phyloP scores from a whole-genome alignment of 1,284 basidiomycete genomes.

The Pascua sp. region DNA sequence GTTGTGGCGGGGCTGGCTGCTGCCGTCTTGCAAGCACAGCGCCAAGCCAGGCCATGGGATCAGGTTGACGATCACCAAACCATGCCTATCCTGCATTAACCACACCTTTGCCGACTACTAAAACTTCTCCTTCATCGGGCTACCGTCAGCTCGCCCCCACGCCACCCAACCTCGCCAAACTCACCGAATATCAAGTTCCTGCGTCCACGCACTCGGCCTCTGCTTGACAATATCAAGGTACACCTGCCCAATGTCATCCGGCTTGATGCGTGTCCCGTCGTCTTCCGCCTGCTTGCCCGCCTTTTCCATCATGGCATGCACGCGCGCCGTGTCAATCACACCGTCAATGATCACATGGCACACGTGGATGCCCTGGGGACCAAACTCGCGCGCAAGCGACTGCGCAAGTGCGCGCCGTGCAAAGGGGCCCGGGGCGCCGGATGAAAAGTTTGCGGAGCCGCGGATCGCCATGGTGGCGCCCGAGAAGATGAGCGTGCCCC shows the following conservation, averaged over 20 bases:
- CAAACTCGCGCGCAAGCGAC: conserved; percentile 49
- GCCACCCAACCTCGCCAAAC: neutral
- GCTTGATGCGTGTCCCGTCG: conserved; percentile 12
- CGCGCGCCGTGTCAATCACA: conserved; percentile 35
- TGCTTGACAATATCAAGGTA: conserved; percentile 46
- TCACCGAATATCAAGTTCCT: conserved; percentile 37
- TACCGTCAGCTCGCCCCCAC: neutral
- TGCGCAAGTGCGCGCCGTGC: conserved; percentile 38
- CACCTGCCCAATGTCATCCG: conserved; percentile 22
- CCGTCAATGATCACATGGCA: conserved; percentile 50
- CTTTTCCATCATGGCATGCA: conserved; percentile 24
- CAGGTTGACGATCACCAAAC: no score
- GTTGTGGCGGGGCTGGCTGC: neutral
- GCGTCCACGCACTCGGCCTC: conserved; percentile 40
- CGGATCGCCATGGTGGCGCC: conserved; percentile 43
- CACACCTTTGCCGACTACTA: neutral
- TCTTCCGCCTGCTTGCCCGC: conserved; percentile 9
- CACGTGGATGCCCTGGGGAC: conserved; percentile 50
- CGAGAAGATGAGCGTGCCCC: conserved; percentile 43
- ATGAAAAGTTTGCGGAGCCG: conserved; percentile 31
- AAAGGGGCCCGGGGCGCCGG: conserved; percentile 39
- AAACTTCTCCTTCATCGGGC: conserved; percentile 13
- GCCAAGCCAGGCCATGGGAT: no score
- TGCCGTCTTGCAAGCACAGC: no score
- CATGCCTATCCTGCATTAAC: no score